phyloP scores from a whole-genome alignment of 2,329 filamentous ascomycete species.

The Xylariaceae sp. region DNA sequence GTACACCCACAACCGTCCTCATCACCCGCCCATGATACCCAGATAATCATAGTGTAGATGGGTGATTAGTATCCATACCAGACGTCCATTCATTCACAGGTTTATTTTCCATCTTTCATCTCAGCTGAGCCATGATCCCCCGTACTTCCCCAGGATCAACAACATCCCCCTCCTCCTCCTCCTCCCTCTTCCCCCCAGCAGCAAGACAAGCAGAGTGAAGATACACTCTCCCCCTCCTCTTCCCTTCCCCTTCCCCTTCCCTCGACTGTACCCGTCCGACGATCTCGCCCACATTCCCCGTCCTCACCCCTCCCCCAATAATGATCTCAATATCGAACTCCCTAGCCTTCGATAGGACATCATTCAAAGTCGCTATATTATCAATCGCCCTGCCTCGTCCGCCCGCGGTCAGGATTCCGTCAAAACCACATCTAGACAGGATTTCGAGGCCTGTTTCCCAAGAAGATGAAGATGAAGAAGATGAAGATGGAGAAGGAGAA shows the following conservation, averaged over 20 bases:
- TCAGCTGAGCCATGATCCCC: conserved; percentile 22
- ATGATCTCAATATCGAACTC: conserved; percentile 40
- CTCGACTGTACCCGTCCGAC: conserved; percentile 18
- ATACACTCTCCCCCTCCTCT: not conserved
- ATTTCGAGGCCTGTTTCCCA: conserved; percentile 31
- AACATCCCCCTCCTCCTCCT: not conserved
- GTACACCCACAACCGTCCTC: no score
- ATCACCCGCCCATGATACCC: no score
- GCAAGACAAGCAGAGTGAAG: conserved; percentile 38
- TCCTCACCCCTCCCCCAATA: conserved; percentile 47
- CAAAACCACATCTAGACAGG: conserved; percentile 42
- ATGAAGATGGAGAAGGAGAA: no score
- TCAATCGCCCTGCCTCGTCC: conserved; percentile 38
- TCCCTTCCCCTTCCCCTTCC: conserved; percentile 19
- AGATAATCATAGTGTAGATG: no score
- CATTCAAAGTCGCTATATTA: conserved; percentile 36
- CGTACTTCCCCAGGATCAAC: conserved; percentile 29
- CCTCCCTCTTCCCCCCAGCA: conserved; percentile 11
- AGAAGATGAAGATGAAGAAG: not conserved
- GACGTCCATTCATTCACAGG: no score
- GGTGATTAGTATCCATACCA: no score
- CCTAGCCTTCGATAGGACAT: conserved; percentile 31
- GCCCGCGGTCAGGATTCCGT: conserved; percentile 48
- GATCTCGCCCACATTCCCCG: conserved; percentile 34
- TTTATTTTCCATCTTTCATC: not conserved